Base-by-base conservation (phyloP, 2,329 filamentous ascomycete species). In the Tolypocladium sp. region DNA sequence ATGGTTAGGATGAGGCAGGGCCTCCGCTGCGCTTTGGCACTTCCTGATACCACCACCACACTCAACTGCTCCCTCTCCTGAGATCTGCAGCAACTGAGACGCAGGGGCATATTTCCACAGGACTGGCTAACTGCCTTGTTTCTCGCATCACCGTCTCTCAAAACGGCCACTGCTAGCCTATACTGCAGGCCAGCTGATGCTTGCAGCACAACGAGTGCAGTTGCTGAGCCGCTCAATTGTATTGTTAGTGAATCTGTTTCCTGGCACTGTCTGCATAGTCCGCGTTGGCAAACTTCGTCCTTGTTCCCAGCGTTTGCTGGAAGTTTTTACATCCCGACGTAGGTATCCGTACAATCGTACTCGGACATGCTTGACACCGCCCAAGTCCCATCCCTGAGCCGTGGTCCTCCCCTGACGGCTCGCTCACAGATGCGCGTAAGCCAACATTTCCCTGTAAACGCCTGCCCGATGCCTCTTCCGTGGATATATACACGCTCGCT, bases 381-480 rank as follows among this genome's bases (percentile, higher is more conserved):
- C 20, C 46, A 49, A 13, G 20, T 35, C 30, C 30, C 49, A 13
- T 35, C 30, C 49, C 12, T 22, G 49, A 53, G 49, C 30, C 49
- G 49, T 8, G 5, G 22, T 22, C 49, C 12, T 35, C 30, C 30
- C 49, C 4, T 22, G 2, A 7, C 49, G 49, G 49, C 49, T 9
- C 30, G 30, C 54, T 27, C 56, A 57, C 30, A 35, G 30, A 17
- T 33, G 37, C 20, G 30, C 49, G 30, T 15, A 53, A 53, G 49
- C 20, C 20, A 52, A 13, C 49, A 53, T 40, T 51, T 51, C 44
- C 56, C 56, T 40, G 17, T 49, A 56, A 59, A 59, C 58, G 58
- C 58, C 58, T 56, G 35, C 33, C 49, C 53, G 25, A 46, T 56
- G 58, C 53, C 53, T 42, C n/a, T n/a, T 38, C 42, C 56, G 41